phyloP scores from a whole-genome alignment of 2,329 filamentous ascomycete species.

The Fusarium buxicola region DNA sequence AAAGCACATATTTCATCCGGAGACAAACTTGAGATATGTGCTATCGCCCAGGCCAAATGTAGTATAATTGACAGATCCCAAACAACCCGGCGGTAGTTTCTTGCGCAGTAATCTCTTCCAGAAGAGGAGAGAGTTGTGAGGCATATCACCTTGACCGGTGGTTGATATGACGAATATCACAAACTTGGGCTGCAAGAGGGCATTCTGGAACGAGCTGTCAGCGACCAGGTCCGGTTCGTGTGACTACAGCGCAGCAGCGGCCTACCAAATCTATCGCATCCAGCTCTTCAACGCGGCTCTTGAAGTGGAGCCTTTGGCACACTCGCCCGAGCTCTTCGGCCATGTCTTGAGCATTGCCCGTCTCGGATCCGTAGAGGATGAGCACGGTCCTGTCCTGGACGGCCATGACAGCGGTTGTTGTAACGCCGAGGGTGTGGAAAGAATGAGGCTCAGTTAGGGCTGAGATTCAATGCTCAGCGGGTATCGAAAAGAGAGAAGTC shows the following conservation, averaged over 20 bases:
- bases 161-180: slow-evolving; percentile 89
- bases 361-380: slow-evolving; percentile 93
- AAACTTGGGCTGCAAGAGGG: slow-evolving; percentile 64
- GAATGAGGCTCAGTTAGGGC: background rate
- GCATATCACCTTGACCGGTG: slow-evolving; percentile 94
- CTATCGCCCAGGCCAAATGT: slow-evolving; percentile 95
- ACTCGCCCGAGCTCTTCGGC: slow-evolving; percentile 84
- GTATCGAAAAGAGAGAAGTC: background rate
- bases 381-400: slow-evolving; percentile 61
- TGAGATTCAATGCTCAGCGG: background rate
- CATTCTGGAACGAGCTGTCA: slow-evolving; percentile 55
- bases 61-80: slow-evolving; percentile 78
- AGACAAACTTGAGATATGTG: slow-evolving; percentile 84
- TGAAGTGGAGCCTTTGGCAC: slow-evolving; percentile 82
- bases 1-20: background rate
- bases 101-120: slow-evolving; percentile 88
- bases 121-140: slow-evolving; percentile 82
- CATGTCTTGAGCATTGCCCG: slow-evolving; percentile 91
- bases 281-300: slow-evolving; percentile 80
- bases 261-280: slow-evolving; percentile 80
- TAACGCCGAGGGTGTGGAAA: background rate
- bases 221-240: background rate
- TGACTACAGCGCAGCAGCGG: slow-evolving; percentile 21
- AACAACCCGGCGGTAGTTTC: slow-evolving; percentile 76
- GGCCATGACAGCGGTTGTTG: slow-evolving; percentile 41